Conservation (phyloP, 192 early-diverging fungal species). For the Globomyces pollinis-pini region DNA sequence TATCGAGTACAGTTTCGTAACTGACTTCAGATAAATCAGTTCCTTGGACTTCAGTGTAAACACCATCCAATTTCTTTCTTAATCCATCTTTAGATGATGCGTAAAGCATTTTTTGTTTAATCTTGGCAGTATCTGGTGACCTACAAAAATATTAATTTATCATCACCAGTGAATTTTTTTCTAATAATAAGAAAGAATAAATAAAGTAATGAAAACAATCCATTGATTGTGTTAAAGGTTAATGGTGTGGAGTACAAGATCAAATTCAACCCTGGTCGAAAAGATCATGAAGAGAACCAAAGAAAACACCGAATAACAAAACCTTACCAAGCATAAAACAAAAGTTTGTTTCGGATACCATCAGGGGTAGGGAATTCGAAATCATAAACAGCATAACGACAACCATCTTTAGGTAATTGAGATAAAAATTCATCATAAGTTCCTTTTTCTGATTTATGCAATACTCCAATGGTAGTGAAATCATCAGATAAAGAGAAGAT, state of each 20-base stretch:
- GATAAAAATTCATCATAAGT: constrained; percentile 65
- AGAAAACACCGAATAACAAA: neutral
- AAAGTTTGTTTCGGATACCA: constrained; percentile 74
- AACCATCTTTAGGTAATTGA: constrained; percentile 47
- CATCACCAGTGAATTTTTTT: too few relatives aligned
- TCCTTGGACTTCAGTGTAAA: constrained; percentile 72
- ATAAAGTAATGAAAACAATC: too few relatives aligned
- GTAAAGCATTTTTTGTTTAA: constrained; percentile 87
- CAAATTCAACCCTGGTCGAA: neutral
- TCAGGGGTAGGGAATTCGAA: constrained; percentile 65
- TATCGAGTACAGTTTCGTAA: constrained; percentile 64
- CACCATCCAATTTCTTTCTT: constrained; percentile 62
- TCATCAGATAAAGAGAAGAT: constrained; percentile 75
- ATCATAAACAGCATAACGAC: constrained; percentile 87
- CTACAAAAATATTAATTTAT: constrained; percentile 26
- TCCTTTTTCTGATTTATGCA: constrained; percentile 36
- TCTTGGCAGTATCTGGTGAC: constrained; percentile 68
- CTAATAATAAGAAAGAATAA: neutral
- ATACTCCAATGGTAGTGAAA: constrained; percentile 60
- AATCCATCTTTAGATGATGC: constrained; percentile 75
- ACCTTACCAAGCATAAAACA: constrained; percentile 75
- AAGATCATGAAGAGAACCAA: neutral
- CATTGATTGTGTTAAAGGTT: too few relatives aligned
- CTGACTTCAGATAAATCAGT: constrained; percentile 72
- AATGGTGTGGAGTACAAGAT: neutral